A percentile compares a stretch with the other conserved stretches of the same genome.
Conservation (phyloP, 2,329 filamentous ascomycete genomes). For the Thielaviopsis euricoi region DNA sequence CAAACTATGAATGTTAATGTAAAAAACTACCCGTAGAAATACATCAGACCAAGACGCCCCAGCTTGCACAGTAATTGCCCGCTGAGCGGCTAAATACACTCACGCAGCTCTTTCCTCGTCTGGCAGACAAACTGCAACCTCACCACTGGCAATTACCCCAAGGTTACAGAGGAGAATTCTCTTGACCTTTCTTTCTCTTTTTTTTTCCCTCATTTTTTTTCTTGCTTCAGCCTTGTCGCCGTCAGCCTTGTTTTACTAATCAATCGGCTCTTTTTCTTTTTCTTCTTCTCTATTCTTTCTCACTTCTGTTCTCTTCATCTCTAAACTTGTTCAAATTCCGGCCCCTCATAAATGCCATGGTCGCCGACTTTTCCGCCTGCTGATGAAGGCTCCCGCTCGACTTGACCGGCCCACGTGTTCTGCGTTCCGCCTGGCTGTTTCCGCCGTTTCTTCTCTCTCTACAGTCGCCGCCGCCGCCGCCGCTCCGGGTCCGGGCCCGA, state of each 20-base stretch:
- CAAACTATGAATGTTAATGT: no score
- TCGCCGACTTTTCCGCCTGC: constrained; percentile 21
- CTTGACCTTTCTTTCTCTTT: neutral
- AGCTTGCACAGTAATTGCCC: no score
- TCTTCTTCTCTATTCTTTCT: no score
- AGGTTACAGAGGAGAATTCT: neutral
- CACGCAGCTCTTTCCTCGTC: neutral
- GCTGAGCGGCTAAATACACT: neutral
- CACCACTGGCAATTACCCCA: neutral
- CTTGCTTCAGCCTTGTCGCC: neutral
- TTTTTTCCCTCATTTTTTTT: neutral
- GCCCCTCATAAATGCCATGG: constrained; percentile 3
- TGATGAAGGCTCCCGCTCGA: constrained; percentile 44
- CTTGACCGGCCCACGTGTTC: constrained; percentile 43
- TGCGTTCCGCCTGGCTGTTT: constrained; percentile 31
- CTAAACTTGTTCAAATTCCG: neutral
- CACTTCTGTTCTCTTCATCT: neutral
- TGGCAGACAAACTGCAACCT: neutral
- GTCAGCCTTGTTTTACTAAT: neutral
- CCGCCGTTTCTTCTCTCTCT: constrained; percentile 19
- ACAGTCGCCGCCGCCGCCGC: neutral
- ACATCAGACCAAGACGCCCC: no score
- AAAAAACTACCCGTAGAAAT: no score
- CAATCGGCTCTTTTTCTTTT: neutral
- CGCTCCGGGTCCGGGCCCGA: neutral